Percentiles rank a stretch among this genome's conserved stretches.
These are phyloP conservation scores for Corchorus olitorius DNA, from an alignment of 345 rosid species.

Conservation along the genomic window DNA sequence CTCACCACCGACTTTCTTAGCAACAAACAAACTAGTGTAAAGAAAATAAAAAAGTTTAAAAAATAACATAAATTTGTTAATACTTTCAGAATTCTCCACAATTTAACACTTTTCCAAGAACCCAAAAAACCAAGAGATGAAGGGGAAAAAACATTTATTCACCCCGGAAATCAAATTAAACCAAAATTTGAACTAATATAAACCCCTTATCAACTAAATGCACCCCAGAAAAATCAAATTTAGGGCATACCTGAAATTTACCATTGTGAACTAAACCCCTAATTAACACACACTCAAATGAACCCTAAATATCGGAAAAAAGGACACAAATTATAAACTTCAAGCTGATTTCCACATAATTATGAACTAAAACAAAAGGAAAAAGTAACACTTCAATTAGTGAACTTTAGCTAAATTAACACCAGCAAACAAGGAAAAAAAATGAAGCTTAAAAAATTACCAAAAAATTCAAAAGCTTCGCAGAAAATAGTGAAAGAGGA, in stretches of 20 bases:
- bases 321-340: neutral
- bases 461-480: constrained; percentile 20
- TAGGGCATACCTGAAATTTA: neutral
- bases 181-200: constrained; percentile 10
- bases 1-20: neutral
- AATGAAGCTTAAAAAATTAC: constrained; percentile 18
- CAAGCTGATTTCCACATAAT: constrained; percentile 20
- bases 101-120: neutral
- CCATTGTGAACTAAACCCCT: constrained; percentile 4
- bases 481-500: constrained; percentile 9
- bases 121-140: neutral
- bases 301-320: constrained; percentile 24
- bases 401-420: constrained; percentile 28
- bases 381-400: constrained; percentile 18
- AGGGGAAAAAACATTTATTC: neutral
- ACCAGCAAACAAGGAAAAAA: neutral
- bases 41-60: neutral
- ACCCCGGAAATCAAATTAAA: neutral
- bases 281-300: constrained; percentile 1
- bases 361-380: constrained; percentile 21
- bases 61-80: neutral
- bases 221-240: neutral
- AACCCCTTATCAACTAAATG: constrained; percentile 9
- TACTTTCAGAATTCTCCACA: neutral
- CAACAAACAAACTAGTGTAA: neutral